phyloP scores from a whole-genome alignment of 2,329 filamentous ascomycete species.

The Diaporthe batatas region DNA sequence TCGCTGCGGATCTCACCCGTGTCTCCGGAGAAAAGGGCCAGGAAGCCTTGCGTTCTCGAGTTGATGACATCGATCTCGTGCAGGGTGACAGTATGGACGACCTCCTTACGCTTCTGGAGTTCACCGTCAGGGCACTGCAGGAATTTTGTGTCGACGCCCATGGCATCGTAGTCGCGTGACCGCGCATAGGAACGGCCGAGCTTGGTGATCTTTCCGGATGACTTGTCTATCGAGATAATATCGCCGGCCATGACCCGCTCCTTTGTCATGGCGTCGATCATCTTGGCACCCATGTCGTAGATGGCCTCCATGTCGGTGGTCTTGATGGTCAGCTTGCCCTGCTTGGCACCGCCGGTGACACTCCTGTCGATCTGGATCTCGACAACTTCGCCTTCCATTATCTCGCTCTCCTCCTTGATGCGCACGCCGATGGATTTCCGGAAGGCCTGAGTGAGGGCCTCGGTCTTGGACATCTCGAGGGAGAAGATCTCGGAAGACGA shows the following conservation, averaged over 20 bases:
- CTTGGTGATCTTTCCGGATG: conserved; percentile 97
- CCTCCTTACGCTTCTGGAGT: conserved; percentile 96
- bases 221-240: conserved; percentile 98
- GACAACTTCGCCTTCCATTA: conserved; percentile 98
- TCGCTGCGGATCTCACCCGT: conserved; percentile 98
- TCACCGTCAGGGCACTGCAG: conserved; percentile 98
- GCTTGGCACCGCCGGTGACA: conserved; percentile 95
- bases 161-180: conserved; percentile 97
- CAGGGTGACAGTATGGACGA: conserved; percentile 94
- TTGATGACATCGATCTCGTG: conserved; percentile 99
- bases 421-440: conserved; percentile 97
- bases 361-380: conserved; percentile 99
- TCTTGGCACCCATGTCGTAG: conserved; percentile 99
- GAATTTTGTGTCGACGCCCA: conserved; percentile 98
- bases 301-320: conserved; percentile 99
- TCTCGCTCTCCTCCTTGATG: conserved; percentile 99
- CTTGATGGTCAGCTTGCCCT: conserved; percentile 99
- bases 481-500: conserved; percentile 98
- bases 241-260: conserved; percentile 99
- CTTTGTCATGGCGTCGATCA: conserved; percentile 99
- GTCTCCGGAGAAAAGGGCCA: conserved; percentile 97
- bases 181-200: conserved; percentile 94
- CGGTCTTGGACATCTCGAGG: conserved; percentile 99
- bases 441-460: conserved; percentile 98
- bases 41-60: conserved; percentile 96